Percentiles rank a stretch among this genome's conserved stretches.
Evolutionary conservation across 2,329 filamentous ascomycete genomes (phyloP).

Genomic region (Pseudocercospora fijiensis): DNA sequence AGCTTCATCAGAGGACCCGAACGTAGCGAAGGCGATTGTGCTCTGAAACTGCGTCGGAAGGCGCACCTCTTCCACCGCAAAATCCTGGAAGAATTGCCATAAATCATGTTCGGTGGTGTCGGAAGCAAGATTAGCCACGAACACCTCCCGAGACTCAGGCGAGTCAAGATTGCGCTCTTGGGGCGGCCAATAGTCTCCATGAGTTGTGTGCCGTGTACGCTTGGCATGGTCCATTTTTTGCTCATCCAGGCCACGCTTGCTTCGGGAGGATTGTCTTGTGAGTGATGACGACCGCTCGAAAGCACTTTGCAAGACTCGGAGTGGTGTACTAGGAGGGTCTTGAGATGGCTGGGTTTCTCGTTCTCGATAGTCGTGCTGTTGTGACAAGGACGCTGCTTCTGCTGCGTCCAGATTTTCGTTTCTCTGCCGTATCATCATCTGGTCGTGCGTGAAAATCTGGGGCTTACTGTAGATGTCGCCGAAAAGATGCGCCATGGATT

Average conservation of each 20-base stretch:
- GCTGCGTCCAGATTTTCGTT: conserved; percentile 1
- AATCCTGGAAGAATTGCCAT: not conserved
- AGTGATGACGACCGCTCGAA: not conserved
- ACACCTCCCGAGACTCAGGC: not conserved
- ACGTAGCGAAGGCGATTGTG: not conserved
- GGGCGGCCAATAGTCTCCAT: conserved; percentile 12
- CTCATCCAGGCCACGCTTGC: not conserved
- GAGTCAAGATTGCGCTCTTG: conserved; percentile 10
- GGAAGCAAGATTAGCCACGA: not conserved
- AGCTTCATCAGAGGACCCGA: not conserved
- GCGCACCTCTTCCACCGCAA: not conserved
- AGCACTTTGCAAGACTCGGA: not conserved
- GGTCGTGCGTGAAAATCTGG: conserved; percentile 63
- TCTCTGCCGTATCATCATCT: conserved; percentile 50
- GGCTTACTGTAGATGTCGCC: conserved; percentile 63
- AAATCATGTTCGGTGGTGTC: not conserved
- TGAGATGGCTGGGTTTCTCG: conserved; percentile 4
- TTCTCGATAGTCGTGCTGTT: not conserved
- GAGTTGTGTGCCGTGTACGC: not conserved
- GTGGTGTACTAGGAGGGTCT: not conserved
- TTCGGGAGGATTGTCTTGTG: not conserved
- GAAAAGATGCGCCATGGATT: conserved; percentile 70
- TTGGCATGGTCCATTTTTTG: not conserved
- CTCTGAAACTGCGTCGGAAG: not conserved
- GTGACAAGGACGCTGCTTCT: not conserved